A percentile compares a stretch with the other conserved stretches of the same genome.
Conservation (phyloP, 2,329 filamentous ascomycete species). For the Akanthomyces dipterigenus region DNA sequence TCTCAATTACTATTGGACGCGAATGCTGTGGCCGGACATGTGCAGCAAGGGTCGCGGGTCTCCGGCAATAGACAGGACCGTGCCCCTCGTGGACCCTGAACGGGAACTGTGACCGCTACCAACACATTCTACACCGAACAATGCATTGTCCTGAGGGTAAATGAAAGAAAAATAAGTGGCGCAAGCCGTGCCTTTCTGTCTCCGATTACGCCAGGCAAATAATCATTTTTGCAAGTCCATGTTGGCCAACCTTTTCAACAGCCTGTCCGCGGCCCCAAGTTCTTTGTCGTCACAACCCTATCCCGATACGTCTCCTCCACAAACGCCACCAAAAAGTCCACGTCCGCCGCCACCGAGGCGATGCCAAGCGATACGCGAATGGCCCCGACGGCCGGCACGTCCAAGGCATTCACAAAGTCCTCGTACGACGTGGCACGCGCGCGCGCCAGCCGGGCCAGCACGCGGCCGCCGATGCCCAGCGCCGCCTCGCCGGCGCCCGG, state of each 20-base stretch:
- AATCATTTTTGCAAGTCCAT: background rate
- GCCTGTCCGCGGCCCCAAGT: slow-evolving; percentile 6
- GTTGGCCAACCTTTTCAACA: slow-evolving; percentile 8
- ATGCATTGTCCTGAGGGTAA: background rate
- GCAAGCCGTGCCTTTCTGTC: background rate
- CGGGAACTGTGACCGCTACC: background rate
- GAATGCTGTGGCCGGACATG: background rate
- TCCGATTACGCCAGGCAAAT: background rate
- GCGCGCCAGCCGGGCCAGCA: slow-evolving; percentile 13
- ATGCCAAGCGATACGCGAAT: slow-evolving; percentile 34
- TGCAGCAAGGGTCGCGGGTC: background rate
- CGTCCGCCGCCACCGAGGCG: slow-evolving; percentile 27
- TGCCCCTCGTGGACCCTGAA: background rate
- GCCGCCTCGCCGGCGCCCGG: slow-evolving; percentile 32
- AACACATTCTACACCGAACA: background rate
- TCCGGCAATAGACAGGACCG: background rate
- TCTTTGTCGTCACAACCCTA: slow-evolving; percentile 14
- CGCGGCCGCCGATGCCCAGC: slow-evolving; percentile 21
- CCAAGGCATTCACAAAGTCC: slow-evolving; percentile 17
- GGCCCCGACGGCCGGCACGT: slow-evolving; percentile 24
- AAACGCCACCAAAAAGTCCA: slow-evolving; percentile 31
- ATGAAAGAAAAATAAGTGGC: background rate
- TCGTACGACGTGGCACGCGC: slow-evolving; percentile 16
- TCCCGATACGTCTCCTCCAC: slow-evolving; percentile 26
- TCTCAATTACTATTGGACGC: background rate